Base-by-base conservation (phyloP, 176 grass and related monocot species). In the Tillandsia fasciculata region DNA sequence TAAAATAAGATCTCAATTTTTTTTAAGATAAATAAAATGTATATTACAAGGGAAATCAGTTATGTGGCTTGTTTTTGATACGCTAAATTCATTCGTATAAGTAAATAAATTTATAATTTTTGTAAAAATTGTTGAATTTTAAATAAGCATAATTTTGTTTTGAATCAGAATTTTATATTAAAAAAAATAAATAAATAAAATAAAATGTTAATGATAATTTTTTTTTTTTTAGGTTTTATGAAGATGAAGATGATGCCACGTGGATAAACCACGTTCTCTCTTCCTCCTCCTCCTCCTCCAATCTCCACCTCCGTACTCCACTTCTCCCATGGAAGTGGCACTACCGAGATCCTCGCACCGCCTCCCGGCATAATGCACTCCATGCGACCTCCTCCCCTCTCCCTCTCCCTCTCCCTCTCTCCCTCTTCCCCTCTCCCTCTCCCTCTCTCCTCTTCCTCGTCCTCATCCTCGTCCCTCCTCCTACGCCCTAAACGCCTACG, bases 321-420 rank as follows among this genome's bases (percentile, higher is more conserved):
- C 52, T 63, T 75, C 64, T 65, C 75, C 64, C 66, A 67, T 75
- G 72, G 64, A 12, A 15, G 14, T 61, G 6, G 17, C 7, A 23
- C 47, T 11, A 64, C 66, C 72, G 49, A 64, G 65, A 53, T 75
- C 71, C 56, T 80, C 71, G 81, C 78, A 76, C 12, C 52, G 75
- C 54, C 72, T 6, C 50, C 64, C 48, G 59, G 68, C 69, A 56
- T 61, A 61, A 61, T 22, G 29, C 66, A 63, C 48, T 50, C 49
- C 83, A 97, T 91, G 79, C 83, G 78, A 86, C 83, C 53, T 74
- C 81, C 87, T 85, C 77, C 63, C 74, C 79, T 48, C 61, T 47
- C 49, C 29, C 88, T 53, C 11, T 67, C 74, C 70, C 14, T 13
- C 72, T 76, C 50, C 33, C 69, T 66, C 70, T 78, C 70, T 48